Evolutionary conservation across 345 rosid species (phyloP), one percentile per base, ranked within the genome.

Genomic region (Ceriops zippeliana): DNA sequence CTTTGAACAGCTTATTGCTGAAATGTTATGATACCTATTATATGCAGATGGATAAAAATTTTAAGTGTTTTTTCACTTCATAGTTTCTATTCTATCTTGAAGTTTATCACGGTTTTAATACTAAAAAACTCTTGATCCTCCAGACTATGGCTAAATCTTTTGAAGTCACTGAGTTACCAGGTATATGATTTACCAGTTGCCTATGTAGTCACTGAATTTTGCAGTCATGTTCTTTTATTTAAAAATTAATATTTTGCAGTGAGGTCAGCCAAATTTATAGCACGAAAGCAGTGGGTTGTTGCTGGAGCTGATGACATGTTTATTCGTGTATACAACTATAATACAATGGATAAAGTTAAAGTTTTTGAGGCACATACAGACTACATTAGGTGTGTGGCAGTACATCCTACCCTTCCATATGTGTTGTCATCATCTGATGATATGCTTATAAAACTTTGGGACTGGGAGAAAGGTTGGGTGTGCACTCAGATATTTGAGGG

Each of bases 371-470:
- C 99, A 27, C 99, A 96, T 71, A 86, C 90, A 26, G 99, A 96
- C 77, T 96, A 83, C 85, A 92, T 96, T 70, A 86, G 99, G 78
- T 89, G 97, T 51, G 87, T 96, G 78, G 89, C 96, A 58, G 91
- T 92, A 74, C 99, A 92, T 78, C 99, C 98, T 58, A 89, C 89
- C 15, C 89, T 86, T 72, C 98, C 99, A 5, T 89, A 84, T 73
- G 90, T 96, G 81, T 71, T 96, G 77, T 92, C 99, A 53, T 82
- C 97, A 58, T 96, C 99, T 19, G 99, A 96, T 87, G 99, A 96
- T 81, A 96, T 89, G 96, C 97, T 90, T 73, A 89, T 96, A 60
- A 96, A 96, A 82, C 92, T 96, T 70, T 96, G 99, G 99, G 98
- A 96, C 73, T 96, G 99, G 99, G 99, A 96, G 78, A 92, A 92